Percentiles rank a stretch among this genome's conserved stretches.
Evolutionary conservation across 2,329 filamentous ascomycete genomes (phyloP).

Genomic region (Ambrosiella beaveri): DNA sequence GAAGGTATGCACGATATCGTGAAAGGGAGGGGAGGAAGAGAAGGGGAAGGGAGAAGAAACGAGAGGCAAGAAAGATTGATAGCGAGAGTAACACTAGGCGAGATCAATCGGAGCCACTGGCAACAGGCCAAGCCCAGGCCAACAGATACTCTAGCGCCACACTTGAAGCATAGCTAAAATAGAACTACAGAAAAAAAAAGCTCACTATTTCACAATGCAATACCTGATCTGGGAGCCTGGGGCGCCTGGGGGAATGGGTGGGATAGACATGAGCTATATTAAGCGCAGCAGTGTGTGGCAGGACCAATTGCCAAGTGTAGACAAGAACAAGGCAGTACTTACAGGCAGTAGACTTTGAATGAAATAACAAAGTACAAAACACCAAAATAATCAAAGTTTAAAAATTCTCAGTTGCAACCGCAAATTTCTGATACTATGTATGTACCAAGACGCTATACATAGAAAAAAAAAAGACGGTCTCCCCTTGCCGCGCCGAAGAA

Average conservation of each 20-base stretch:
- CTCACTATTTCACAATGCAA: background rate
- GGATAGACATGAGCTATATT: no score
- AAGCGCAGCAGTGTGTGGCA: no score
- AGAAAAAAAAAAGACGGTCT: background rate
- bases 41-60: background rate
- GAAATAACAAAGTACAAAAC: no score
- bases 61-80: constrained; percentile 4
- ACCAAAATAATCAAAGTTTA: no score
- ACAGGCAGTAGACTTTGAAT: no score
- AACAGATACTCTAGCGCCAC: background rate
- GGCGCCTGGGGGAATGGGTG: no score
- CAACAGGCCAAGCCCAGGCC: background rate
- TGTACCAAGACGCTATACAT: background rate
- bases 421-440: no score
- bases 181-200: background rate
- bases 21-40: constrained; percentile 3
- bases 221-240: background rate
- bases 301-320: no score
- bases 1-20: constrained; percentile 2
- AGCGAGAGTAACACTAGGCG: background rate
- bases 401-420: no score
- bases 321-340: no score
- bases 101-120: background rate
- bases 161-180: background rate
- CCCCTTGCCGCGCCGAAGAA: background rate